Conservation (phyloP, 1,284 basidiomycete genomes). For the Takashimella koratensis region DNA sequence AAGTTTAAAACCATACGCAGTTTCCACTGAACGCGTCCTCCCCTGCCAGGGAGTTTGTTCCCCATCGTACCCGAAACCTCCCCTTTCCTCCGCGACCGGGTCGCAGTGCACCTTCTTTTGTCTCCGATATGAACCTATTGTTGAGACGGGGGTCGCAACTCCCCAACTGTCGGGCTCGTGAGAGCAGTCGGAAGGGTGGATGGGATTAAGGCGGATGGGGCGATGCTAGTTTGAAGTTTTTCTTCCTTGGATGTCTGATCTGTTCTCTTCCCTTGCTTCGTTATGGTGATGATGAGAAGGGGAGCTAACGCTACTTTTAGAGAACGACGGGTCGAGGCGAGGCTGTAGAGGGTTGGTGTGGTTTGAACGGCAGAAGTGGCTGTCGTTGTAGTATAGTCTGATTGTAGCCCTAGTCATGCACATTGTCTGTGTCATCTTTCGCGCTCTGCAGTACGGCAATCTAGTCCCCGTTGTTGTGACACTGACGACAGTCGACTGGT, state of each 20-base stretch:
- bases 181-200: conserved; percentile 22
- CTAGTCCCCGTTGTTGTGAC: too few relatives aligned
- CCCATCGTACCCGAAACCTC: conserved; percentile 9
- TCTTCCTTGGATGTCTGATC: conserved; percentile 53
- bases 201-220: conserved; percentile 22
- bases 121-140: conserved; percentile 44
- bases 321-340: too few relatives aligned
- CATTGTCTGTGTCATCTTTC: too few relatives aligned
- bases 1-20: conserved; percentile 51
- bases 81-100: conserved; percentile 23
- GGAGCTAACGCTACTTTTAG: too few relatives aligned
- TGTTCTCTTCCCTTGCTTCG: conserved; percentile 1
- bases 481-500: too few relatives aligned
- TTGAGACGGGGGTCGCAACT: conserved; percentile 36
- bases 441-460: too few relatives aligned
- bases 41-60: conserved; percentile 46
- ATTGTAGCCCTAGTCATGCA: too few relatives aligned
- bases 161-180: conserved; percentile 21
- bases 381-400: too few relatives aligned
- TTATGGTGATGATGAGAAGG: conserved; percentile 1
- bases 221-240: conserved; percentile 49
- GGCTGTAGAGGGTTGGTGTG: too few relatives aligned
- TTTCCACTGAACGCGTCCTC: conserved; percentile 52
- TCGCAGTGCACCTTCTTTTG: conserved; percentile 27
- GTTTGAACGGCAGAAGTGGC: too few relatives aligned